Evolutionary conservation across 495 filamentous ascomycete genomes (phyloP).

Genomic region (Staphylotrichum longicolle): DNA sequence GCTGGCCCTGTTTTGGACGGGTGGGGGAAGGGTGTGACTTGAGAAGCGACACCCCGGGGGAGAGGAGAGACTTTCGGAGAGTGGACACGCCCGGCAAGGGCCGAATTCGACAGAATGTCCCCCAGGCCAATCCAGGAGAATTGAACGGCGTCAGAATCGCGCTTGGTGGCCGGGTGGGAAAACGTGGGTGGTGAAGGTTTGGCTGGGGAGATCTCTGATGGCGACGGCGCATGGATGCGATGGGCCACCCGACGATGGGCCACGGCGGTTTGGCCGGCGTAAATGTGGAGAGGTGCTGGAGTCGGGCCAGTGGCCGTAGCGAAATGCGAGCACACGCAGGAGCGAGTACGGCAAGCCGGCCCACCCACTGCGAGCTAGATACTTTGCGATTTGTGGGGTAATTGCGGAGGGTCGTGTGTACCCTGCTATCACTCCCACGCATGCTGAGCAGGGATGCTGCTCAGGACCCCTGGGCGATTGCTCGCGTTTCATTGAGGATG

Average conservation of each 20-base stretch:
- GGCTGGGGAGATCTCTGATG: not conserved
- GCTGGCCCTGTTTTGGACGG: constrained; percentile 27
- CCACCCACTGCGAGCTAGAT: constrained; percentile 19
- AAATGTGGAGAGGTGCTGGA: constrained; percentile 50
- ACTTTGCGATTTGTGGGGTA: constrained; percentile 9
- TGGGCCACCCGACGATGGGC: constrained; percentile 27
- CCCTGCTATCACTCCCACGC: constrained; percentile 22
- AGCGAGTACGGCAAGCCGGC: not conserved
- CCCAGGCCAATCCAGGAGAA: not conserved
- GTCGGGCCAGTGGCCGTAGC: constrained; percentile 30
- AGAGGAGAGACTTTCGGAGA: not conserved
- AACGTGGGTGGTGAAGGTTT: constrained; percentile 19
- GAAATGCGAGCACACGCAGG: constrained; percentile 18
- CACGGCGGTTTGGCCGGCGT: constrained; percentile 55
- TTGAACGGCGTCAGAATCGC: not conserved
- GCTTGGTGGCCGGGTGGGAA: constrained; percentile 3
- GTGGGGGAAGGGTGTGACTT: constrained; percentile 16
- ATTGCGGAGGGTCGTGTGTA: constrained; percentile 20
- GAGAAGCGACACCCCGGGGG: not conserved
- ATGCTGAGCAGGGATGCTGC: not conserved
- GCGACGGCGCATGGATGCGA: constrained; percentile 23
- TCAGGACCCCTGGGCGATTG: constrained; percentile 18
- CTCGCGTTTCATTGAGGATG: constrained; percentile 32
- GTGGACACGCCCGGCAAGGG: constrained; percentile 12
- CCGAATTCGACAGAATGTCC: constrained; percentile 6